These are phyloP conservation scores for Debaryomyces hansenii DNA, from an alignment of 805 yeast species.

Conservation along the genomic window DNA sequence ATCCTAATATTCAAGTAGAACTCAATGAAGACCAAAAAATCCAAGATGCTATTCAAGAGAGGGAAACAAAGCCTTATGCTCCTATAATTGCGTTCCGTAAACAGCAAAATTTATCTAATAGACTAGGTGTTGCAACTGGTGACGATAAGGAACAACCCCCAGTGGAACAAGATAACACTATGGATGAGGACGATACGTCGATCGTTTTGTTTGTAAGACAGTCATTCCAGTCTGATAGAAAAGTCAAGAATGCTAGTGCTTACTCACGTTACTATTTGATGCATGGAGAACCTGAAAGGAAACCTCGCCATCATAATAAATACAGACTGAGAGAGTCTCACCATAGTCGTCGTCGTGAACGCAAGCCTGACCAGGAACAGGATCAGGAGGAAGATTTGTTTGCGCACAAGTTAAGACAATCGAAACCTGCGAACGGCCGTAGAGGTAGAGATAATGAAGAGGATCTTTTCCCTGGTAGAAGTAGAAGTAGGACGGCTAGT, in stretches of 20 bases:
- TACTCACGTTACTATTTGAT: slow-evolving; percentile 64
- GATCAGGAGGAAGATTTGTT: slow-evolving; percentile 35
- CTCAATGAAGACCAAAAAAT: slow-evolving; percentile 15
- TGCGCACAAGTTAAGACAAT: slow-evolving; percentile 24
- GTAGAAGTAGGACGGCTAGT: slow-evolving; percentile 19
- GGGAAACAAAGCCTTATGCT: slow-evolving; percentile 41
- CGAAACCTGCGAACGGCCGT: not conserved
- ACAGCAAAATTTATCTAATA: slow-evolving; percentile 27
- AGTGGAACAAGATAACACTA: slow-evolving; percentile 9
- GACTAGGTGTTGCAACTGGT: slow-evolving; percentile 23
- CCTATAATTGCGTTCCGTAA: slow-evolving; percentile 35
- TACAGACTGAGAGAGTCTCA: slow-evolving; percentile 12
- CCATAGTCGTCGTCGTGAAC: slow-evolving; percentile 7
- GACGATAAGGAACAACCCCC: slow-evolving; percentile 9
- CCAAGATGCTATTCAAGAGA: slow-evolving; percentile 30
- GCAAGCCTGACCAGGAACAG: slow-evolving; percentile 10
- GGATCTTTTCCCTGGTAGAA: slow-evolving; percentile 36
- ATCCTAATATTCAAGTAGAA: slow-evolving; percentile 13
- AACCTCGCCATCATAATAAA: slow-evolving; percentile 18
- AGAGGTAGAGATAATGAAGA: slow-evolving; percentile 13
- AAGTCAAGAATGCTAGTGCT: slow-evolving; percentile 55
- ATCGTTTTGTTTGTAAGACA: slow-evolving; percentile 46
- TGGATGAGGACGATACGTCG: slow-evolving; percentile 42
- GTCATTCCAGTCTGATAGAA: slow-evolving; percentile 54
- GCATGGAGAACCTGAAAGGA: slow-evolving; percentile 69